phyloP scores from a whole-genome alignment of 2,329 filamentous ascomycete species.

The Alternaria dauci region DNA sequence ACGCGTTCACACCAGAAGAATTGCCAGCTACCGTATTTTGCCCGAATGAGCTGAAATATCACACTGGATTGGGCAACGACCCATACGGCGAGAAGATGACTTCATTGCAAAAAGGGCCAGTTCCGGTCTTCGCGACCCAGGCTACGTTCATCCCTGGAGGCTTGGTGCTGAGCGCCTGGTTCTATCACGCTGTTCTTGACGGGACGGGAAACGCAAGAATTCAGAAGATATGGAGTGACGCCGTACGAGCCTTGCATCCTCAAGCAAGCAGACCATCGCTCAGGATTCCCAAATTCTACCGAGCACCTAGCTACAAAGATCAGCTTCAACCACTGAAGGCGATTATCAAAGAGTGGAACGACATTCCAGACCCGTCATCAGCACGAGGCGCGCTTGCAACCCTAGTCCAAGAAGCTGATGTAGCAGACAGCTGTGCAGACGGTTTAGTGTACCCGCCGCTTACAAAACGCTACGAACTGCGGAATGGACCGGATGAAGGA shows the following conservation, averaged over 20 bases:
- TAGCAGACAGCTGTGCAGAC: neutral
- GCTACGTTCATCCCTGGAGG: conserved; percentile 40
- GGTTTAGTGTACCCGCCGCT: neutral
- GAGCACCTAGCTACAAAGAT: neutral
- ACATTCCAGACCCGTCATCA: neutral
- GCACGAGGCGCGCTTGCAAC: conserved; percentile 6
- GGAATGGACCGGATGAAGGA: neutral
- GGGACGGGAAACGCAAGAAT: conserved; percentile 25
- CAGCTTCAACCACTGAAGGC: conserved; percentile 2
- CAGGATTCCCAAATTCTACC: neutral
- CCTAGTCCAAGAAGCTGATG: neutral
- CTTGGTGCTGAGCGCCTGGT: conserved; percentile 37
- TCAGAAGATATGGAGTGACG: conserved; percentile 22
- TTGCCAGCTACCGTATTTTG: conserved; percentile 22
- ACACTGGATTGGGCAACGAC: conserved; percentile 23
- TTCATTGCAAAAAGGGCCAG: conserved; percentile 18
- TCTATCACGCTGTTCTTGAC: conserved; percentile 35
- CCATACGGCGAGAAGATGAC: conserved; percentile 19
- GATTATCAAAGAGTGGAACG: neutral
- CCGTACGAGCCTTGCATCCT: neutral
- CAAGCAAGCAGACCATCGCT: neutral
- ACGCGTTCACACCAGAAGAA: conserved; percentile 17
- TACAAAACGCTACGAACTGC: neutral
- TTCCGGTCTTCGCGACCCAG: conserved; percentile 34
- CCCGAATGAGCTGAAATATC: conserved; percentile 17